Conservation (phyloP, 139 green algal species). For the Auxenochlorella protothecoides region DNA sequence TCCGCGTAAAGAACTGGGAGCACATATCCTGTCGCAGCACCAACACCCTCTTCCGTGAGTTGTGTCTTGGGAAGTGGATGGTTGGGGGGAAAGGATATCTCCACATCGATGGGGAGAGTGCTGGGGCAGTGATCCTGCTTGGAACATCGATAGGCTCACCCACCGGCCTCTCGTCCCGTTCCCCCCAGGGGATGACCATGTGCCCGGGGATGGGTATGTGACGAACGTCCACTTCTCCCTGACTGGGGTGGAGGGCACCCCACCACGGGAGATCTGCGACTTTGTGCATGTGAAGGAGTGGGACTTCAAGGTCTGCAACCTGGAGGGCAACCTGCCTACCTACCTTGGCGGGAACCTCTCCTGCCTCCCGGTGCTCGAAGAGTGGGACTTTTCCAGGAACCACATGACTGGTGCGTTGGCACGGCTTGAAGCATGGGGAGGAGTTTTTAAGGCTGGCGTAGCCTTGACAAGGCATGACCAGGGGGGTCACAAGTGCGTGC, state of each 20-base stretch:
- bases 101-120: too few species aligned
- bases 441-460: too few species aligned
- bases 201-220: background rate
- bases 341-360: background rate
- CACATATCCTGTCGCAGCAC: conserved; percentile 6
- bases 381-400: conserved; percentile 8
- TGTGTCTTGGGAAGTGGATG: too few species aligned
- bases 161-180: too few species aligned
- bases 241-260: conserved; percentile 2
- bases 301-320: conserved; percentile 8
- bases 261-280: background rate
- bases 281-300: conserved; percentile 4
- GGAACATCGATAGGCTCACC: too few species aligned
- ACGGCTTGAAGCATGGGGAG: too few species aligned
- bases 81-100: too few species aligned
- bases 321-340: background rate
- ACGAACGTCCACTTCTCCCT: conserved; percentile 8
- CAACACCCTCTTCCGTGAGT: background rate
- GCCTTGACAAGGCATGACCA: too few species aligned
- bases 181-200: background rate
- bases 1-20: conserved; percentile 4
- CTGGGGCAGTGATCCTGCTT: too few species aligned
- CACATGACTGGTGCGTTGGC: background rate
- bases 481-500: too few species aligned
- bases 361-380: background rate